Evolutionary conservation across 2,329 filamentous ascomycete genomes (phyloP).

Genomic region (Diplodia scrobiculata): DNA sequence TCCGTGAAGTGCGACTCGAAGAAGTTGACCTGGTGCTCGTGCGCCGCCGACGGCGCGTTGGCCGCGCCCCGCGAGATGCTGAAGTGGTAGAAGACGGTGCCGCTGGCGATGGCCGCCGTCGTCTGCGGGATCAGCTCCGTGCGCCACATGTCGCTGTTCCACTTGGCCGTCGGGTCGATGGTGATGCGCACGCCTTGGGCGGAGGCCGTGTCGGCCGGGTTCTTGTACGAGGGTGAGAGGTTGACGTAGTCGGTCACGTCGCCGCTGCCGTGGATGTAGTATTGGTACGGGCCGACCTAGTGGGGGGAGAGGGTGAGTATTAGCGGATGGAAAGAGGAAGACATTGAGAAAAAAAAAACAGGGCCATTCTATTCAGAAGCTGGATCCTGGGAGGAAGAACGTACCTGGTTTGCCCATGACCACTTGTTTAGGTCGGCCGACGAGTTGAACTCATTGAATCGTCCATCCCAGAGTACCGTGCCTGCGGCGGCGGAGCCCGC

Average conservation of each 20-base stretch:
- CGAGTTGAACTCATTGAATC: conserved; percentile 62
- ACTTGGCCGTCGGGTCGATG: conserved; percentile 65
- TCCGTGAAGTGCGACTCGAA: conserved; percentile 75
- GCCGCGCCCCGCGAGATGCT: conserved; percentile 61
- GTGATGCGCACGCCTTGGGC: conserved; percentile 69
- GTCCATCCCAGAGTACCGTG: conserved; percentile 65
- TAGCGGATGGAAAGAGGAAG: conserved; percentile 56
- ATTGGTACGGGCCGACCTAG: conserved; percentile 68
- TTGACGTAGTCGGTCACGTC: conserved; percentile 62
- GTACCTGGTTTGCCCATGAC: conserved; percentile 28
- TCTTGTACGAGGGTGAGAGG: conserved; percentile 63
- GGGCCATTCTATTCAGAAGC: too few species aligned
- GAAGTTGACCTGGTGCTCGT: conserved; percentile 68
- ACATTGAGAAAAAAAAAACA: too few species aligned
- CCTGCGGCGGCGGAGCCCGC: conserved; percentile 36
- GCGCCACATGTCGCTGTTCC: conserved; percentile 71
- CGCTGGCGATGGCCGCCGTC: conserved; percentile 63
- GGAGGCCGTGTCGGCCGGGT: conserved; percentile 63
- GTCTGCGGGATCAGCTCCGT: conserved; percentile 75
- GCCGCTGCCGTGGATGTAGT: conserved; percentile 71
- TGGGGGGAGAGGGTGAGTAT: not conserved
- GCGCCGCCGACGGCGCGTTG: conserved; percentile 62
- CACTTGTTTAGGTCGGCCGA: conserved; percentile 60
- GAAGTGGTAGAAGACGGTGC: conserved; percentile 73
- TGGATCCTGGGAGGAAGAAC: not conserved